Evolutionary conservation across 1,284 basidiomycete species (phyloP).

Genomic region (Papiliotrema laurentii): DNA sequence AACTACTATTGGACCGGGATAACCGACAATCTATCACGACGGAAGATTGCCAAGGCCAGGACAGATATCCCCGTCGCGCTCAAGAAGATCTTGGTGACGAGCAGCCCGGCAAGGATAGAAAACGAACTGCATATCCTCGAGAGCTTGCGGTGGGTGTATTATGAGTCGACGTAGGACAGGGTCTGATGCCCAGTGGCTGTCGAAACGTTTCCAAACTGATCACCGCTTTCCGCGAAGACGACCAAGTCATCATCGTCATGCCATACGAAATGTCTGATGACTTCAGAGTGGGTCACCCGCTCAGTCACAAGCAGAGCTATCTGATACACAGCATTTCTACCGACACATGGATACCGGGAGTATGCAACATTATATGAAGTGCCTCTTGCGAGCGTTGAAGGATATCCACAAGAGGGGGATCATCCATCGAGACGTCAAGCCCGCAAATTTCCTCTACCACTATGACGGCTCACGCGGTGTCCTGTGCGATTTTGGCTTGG

Average conservation of each 20-base stretch:
- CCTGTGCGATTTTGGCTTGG: conserved; percentile 92
- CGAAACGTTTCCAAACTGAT: conserved; percentile 87
- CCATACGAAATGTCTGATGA: conserved; percentile 91
- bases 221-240: conserved; percentile 83
- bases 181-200: conserved; percentile 56
- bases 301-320: neutral
- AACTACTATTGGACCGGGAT: too few species aligned
- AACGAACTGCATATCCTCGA: conserved; percentile 96
- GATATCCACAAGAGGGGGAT: conserved; percentile 85
- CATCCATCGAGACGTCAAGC: conserved; percentile 97
- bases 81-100: conserved; percentile 96
- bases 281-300: conserved; percentile 65
- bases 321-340: conserved; percentile 43
- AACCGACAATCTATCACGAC: too few species aligned
- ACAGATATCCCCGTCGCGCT: conserved; percentile 91
- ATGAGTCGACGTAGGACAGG: neutral
- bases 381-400: conserved; percentile 82
- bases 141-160: conserved; percentile 52
- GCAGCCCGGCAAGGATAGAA: conserved; percentile 82
- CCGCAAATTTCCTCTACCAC: conserved; percentile 96
- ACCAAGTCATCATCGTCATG: conserved; percentile 93
- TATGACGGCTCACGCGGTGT: conserved; percentile 77
- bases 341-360: conserved; percentile 42
- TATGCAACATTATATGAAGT: conserved; percentile 83
- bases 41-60: too few species aligned